Percentiles rank a stretch among this genome's conserved stretches.
Evolutionary conservation across 805 yeast species (phyloP).

Genomic region (Torulaspora franciscae): DNA sequence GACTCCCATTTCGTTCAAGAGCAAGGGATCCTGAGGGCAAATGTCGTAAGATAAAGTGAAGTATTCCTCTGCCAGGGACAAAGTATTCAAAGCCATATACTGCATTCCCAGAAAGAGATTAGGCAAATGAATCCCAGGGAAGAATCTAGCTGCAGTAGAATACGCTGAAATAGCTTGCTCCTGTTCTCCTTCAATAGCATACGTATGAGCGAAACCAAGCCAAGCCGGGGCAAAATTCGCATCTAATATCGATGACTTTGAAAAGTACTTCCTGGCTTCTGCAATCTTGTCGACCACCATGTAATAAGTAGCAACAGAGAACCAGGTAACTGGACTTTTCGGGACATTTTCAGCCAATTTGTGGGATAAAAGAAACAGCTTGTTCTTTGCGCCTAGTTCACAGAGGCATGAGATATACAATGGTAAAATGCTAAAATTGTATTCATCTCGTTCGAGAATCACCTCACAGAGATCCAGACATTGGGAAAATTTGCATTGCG

Average conservation of each 20-base stretch:
- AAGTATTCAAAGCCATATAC: conserved; percentile 80
- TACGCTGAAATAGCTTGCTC: conserved; percentile 97
- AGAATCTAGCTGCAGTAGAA: conserved; percentile 88
- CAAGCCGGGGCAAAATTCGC: conserved; percentile 94
- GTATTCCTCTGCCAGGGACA: conserved; percentile 81
- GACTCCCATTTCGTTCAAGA: conserved; percentile 90
- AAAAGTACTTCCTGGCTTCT: conserved; percentile 83
- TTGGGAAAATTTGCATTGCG: conserved; percentile 72
- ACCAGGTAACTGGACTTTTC: conserved; percentile 78
- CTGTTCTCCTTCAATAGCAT: conserved; percentile 97
- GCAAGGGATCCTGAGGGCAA: conserved; percentile 79
- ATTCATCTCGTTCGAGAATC: conserved; percentile 51
- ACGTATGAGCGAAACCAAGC: conserved; percentile 98
- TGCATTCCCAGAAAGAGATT: conserved; percentile 93
- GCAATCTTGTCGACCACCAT: conserved; percentile 62
- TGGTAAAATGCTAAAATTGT: conserved; percentile 68
- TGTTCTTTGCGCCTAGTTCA: conserved; percentile 79
- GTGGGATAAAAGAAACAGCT: conserved; percentile 74
- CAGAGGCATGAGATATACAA: conserved; percentile 76
- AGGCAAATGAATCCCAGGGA: conserved; percentile 88
- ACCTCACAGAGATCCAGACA: conserved; percentile 72
- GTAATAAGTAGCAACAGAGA: conserved; percentile 88
- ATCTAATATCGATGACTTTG: conserved; percentile 80
- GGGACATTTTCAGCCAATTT: conserved; percentile 83
- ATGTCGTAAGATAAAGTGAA: conserved; percentile 66